Conservation (phyloP, 805 yeast species). For the Metschnikowia reukaufii region DNA sequence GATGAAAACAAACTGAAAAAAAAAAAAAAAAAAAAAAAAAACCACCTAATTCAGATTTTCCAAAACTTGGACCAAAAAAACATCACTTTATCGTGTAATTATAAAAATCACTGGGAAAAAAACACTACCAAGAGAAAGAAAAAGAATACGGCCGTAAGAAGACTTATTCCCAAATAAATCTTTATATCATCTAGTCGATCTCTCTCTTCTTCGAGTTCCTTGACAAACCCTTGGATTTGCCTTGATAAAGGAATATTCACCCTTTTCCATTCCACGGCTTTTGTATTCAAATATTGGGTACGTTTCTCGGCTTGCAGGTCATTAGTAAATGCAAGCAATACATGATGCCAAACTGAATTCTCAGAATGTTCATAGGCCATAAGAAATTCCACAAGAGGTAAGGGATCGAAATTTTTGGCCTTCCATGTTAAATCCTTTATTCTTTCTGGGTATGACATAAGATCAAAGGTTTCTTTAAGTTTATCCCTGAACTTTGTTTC, state of each 20-base stretch:
- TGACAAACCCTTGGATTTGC: not conserved
- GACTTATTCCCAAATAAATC: too few species aligned
- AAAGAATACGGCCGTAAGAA: too few species aligned
- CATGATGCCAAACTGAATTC: not conserved
- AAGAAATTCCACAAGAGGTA: not conserved
- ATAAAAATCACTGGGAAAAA: too few species aligned
- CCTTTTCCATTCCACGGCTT: not conserved
- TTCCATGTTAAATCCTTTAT: not conserved
- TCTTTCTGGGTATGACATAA: not conserved
- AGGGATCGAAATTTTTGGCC: not conserved
- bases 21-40: too few species aligned
- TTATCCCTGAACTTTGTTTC: not conserved
- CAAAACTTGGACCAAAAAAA: too few species aligned
- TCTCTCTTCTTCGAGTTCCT: not conserved
- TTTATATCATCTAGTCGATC: too few species aligned
- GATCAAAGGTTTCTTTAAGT: not conserved
- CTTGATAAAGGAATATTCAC: not conserved
- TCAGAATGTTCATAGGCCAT: constrained; percentile 4
- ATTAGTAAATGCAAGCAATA: not conserved
- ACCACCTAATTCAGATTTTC: too few species aligned
- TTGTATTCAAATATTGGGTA: not conserved
- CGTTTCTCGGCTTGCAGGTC: not conserved
- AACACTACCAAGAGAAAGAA: too few species aligned
- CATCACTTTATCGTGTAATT: too few species aligned
- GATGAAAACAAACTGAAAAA: too few species aligned